phyloP scores from a whole-genome alignment of 1,284 basidiomycete genomes.

The Sphaerobolus stellatus region DNA sequence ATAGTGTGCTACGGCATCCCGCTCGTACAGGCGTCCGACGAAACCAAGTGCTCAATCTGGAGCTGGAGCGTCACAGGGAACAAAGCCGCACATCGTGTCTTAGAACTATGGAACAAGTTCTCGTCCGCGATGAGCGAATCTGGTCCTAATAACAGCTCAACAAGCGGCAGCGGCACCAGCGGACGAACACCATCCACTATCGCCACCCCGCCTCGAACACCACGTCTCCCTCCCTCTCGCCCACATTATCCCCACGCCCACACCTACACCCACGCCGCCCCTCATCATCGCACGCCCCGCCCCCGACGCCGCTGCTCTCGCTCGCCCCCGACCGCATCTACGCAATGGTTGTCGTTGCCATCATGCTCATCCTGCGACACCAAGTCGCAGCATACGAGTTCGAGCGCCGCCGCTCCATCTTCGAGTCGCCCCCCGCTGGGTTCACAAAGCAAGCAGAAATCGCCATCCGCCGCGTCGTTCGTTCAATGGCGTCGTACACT shows the following conservation, averaged over 20 bases:
- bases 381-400: conserved; percentile 8
- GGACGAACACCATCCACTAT: too few species aligned
- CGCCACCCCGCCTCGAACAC: too few species aligned
- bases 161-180: too few species aligned
- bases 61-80: conserved; percentile 7
- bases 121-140: too few species aligned
- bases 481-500: too few species aligned
- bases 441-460: conserved; percentile 9
- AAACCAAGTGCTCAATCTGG: conserved; percentile 7
- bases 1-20: conserved; percentile 7
- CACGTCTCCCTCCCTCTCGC: too few species aligned
- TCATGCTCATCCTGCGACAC: conserved; percentile 10
- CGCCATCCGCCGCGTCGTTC: conserved; percentile 4
- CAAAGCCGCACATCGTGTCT: conserved; percentile 1
- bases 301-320: too few species aligned
- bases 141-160: too few species aligned
- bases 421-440: conserved; percentile 4
- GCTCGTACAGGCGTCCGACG: neutral
- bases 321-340: conserved; percentile 11
- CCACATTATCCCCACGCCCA: too few species aligned
- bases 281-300: too few species aligned
- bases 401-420: neutral
- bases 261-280: too few species aligned
- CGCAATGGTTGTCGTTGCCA: conserved; percentile 12
- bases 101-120: conserved; percentile 5